Evolutionary conservation across 176 grass and related monocot genomes (phyloP).

Genomic region (Paspalum vaginatum): DNA sequence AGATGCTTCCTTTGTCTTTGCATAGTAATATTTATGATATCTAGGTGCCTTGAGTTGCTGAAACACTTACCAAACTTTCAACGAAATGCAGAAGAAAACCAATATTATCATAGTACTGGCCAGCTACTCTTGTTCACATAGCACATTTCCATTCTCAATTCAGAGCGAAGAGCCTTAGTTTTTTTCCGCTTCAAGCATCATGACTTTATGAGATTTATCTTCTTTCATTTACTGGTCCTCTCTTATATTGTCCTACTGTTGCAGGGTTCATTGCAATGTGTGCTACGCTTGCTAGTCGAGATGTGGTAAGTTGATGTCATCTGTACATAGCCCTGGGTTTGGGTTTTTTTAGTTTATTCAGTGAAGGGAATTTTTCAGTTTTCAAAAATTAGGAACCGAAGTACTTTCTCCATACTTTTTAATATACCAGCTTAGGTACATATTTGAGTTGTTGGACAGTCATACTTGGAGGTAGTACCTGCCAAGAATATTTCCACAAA

Average conservation of each 20-base stretch:
- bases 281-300: conserved; percentile 93
- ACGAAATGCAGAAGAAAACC: not conserved
- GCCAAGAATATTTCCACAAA: too few species aligned
- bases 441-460: too few species aligned
- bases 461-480: too few species aligned
- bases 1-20: conserved; percentile 15
- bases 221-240: conserved; percentile 1
- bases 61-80: conserved; percentile 8
- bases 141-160: conserved; percentile 3
- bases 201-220: not conserved
- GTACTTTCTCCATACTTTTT: too few species aligned
- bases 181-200: conserved; percentile 28
- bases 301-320: conserved; percentile 71
- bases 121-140: conserved; percentile 16
- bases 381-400: too few species aligned
- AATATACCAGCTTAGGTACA: too few species aligned
- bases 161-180: not conserved
- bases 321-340: not conserved
- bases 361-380: too few species aligned
- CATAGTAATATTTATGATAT: conserved; percentile 19
- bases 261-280: conserved; percentile 97
- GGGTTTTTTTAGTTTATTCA: too few species aligned
- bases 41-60: not conserved
- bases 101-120: not conserved
- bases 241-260: conserved; percentile 20